A percentile compares a stretch with the other conserved stretches of the same genome.
Conservation (phyloP, 1,284 basidiomycete species). For the Microbotryum scabiosae region DNA sequence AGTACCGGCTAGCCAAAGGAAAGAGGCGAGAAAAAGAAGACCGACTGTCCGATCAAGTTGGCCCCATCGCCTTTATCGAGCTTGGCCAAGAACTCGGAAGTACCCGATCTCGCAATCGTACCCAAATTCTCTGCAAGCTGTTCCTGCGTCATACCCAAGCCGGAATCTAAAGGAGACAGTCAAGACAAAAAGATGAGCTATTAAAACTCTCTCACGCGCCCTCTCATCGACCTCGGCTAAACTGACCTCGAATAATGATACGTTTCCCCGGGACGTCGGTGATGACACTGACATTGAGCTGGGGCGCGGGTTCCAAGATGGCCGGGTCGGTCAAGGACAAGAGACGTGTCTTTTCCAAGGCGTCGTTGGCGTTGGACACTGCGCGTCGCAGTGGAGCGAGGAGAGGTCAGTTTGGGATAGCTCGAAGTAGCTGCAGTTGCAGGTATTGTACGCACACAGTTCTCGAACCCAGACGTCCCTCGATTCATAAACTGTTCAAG, state of each 20-base stretch:
- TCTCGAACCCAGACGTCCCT: background rate
- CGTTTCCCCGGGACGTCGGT: slow-evolving; percentile 54
- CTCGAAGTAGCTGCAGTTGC: too few species aligned
- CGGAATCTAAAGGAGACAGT: slow-evolving; percentile 56
- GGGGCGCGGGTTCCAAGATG: slow-evolving; percentile 58
- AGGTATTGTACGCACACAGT: too few species aligned
- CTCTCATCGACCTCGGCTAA: background rate
- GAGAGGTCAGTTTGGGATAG: background rate
- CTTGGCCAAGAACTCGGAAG: slow-evolving; percentile 78
- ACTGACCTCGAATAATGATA: slow-evolving; percentile 65
- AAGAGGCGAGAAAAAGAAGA: slow-evolving; percentile 4
- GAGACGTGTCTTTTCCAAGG: slow-evolving; percentile 82
- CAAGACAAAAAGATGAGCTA: background rate
- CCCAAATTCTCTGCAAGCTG: slow-evolving; percentile 66
- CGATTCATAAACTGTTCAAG: too few species aligned
- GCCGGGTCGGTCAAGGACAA: slow-evolving; percentile 63
- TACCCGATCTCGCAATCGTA: slow-evolving; percentile 87
- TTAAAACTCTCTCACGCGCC: background rate
- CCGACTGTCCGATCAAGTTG: slow-evolving; percentile 77
- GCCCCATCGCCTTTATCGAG: slow-evolving; percentile 55
- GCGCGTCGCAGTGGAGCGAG: background rate
- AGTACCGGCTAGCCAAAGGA: background rate
- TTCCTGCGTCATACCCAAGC: slow-evolving; percentile 84
- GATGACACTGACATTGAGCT: slow-evolving; percentile 78
- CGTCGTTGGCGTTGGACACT: slow-evolving; percentile 87